Percentiles rank a stretch among this genome's conserved stretches.
Evolutionary conservation across 345 rosid genomes (phyloP).

Genomic region (Salix koriyanagi): DNA sequence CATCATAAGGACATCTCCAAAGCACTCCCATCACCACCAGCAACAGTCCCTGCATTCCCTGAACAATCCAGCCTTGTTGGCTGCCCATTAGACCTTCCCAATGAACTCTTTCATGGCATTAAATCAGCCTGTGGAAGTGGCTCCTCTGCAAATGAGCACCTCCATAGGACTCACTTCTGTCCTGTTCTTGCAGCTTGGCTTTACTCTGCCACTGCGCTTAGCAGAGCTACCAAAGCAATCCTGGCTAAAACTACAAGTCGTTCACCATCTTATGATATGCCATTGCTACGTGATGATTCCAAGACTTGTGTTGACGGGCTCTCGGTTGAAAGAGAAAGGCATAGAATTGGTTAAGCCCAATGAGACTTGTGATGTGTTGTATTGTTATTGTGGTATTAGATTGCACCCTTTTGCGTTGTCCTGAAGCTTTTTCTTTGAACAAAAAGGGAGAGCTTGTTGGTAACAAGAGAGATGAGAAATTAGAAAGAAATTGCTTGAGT

Average conservation of each 20-base stretch:
- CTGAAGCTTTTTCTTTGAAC: constrained; percentile 51
- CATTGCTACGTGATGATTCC: constrained; percentile 85
- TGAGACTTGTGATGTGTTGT: constrained; percentile 80
- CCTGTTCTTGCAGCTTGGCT: constrained; percentile 91
- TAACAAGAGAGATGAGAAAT: constrained; percentile 47
- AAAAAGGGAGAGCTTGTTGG: constrained; percentile 60
- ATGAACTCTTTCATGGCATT: constrained; percentile 57
- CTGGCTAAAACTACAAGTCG: constrained; percentile 14
- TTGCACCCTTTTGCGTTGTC: constrained; percentile 66
- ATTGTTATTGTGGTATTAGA: constrained; percentile 82
- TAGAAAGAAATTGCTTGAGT: constrained; percentile 68
- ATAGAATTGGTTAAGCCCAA: constrained; percentile 55
- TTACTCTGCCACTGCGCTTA: constrained; percentile 66
- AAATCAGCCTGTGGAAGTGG: constrained; percentile 47
- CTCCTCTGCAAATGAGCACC: constrained; percentile 24
- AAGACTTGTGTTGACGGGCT: constrained; percentile 84
- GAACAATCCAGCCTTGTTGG: constrained; percentile 65
- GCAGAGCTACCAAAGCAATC: constrained; percentile 19
- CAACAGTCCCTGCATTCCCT: constrained; percentile 89
- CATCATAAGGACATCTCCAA: not conserved
- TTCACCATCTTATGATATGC: constrained; percentile 52
- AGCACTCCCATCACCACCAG: constrained; percentile 36
- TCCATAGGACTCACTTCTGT: constrained; percentile 64
- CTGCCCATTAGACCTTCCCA: constrained; percentile 67
- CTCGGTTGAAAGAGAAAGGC: constrained; percentile 54